Conservation (phyloP, 306 rosid species). For the Dalbergia cultrata region DNA sequence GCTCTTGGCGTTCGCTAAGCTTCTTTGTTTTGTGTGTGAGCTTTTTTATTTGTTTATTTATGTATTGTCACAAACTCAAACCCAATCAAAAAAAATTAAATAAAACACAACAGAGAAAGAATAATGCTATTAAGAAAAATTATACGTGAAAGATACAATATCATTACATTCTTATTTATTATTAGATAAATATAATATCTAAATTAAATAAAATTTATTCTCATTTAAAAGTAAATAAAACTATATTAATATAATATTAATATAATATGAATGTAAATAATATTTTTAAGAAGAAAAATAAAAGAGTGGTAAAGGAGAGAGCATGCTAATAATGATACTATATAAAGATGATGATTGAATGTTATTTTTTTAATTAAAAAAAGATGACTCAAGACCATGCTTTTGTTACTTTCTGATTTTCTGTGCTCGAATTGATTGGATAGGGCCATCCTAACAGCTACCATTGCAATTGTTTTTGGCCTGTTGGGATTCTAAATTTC, state of each 20-base stretch:
- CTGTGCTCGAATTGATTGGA: background rate
- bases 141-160: no score
- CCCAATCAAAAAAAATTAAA: no score
- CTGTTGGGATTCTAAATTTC: slow-evolving; percentile 39
- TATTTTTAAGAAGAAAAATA: no score
- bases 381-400: background rate
- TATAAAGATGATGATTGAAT: slow-evolving; percentile 46
- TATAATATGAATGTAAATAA: no score
- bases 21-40: slow-evolving; percentile 19
- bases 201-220: no score
- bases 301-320: background rate
- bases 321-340: background rate
- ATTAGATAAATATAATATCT: no score
- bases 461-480: background rate
- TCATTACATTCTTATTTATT: no score
- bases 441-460: background rate
- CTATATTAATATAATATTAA: no score
- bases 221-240: no score
- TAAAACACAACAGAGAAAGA: no score
- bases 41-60: background rate
- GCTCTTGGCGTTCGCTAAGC: slow-evolving; percentile 45
- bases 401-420: slow-evolving; percentile 10
- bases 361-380: background rate
- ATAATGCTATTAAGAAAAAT: no score
- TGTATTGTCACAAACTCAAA: background rate